phyloP scores from a whole-genome alignment of 2,329 filamentous ascomycete genomes.

The Harringtonia lauricola region DNA sequence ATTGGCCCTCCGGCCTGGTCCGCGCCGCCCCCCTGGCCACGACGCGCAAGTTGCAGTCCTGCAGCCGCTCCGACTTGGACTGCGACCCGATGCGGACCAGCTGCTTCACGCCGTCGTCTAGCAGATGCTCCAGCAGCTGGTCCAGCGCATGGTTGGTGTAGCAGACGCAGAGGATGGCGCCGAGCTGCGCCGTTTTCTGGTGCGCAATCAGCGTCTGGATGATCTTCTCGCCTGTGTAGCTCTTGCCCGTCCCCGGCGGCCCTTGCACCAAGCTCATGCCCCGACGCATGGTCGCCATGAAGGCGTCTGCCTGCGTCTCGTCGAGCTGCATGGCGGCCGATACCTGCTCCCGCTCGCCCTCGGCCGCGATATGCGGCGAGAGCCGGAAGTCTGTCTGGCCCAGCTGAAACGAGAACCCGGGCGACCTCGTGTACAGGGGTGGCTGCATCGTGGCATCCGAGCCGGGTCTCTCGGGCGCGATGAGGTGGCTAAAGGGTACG shows the following conservation, averaged over 20 bases:
- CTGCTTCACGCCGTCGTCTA: constrained; percentile 31
- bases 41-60: constrained; percentile 35
- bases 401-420: constrained; percentile 39
- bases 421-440: constrained; percentile 37
- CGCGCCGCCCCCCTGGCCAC: constrained; percentile 19
- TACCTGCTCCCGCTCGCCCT: constrained; percentile 3
- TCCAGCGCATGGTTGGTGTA: constrained; percentile 41
- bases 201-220: constrained; percentile 41
- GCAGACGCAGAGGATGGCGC: constrained; percentile 35
- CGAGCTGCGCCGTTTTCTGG: constrained; percentile 25
- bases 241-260: constrained; percentile 61
- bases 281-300: constrained; percentile 40
- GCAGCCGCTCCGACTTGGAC: constrained; percentile 41
- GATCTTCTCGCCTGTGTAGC: constrained; percentile 47
- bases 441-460: constrained; percentile 20
- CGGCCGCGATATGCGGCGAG: too few species aligned
- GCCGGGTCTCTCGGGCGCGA: constrained; percentile 21
- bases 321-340: constrained; percentile 30
- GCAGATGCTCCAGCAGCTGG: constrained; percentile 48
- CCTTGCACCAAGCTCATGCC: constrained; percentile 55
- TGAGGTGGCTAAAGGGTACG: constrained; percentile 37
- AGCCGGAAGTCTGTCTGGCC: too few species aligned
- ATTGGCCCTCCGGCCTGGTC: constrained; percentile 27
- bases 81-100: constrained; percentile 52
- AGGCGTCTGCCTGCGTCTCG: constrained; percentile 33